Evolutionary conservation across 208 protist species (phyloP), one percentile per base, ranked within the genome.

Genomic region (Leishmania lainsoni): DNA sequence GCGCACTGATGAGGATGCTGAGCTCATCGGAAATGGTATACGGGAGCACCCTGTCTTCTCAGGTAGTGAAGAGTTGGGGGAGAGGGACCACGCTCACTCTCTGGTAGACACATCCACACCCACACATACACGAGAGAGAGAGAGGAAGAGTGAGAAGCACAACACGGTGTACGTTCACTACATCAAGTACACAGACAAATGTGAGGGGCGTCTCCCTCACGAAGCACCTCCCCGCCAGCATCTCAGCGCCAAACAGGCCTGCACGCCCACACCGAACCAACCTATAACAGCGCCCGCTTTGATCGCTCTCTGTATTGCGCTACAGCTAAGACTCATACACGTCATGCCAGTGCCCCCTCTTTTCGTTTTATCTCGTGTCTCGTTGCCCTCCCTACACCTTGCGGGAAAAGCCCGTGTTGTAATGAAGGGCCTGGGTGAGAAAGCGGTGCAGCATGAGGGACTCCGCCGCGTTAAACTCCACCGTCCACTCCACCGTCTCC

Each of bases 371-470:
- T 42, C 22, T 59, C 26, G 45, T 80, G 32, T 70, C 56, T 72
- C 42, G 10, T 48, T 26, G 48, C 49, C 58, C 22, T 32, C 5
- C 70, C 49, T 70, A 81, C 45, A 76, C 20, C 1, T 77, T 32
- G 1, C 81, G 81, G 9, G 49, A 68, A 66, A 97, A 97, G 0
- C 94, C 94, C 2, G 86, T 91, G 88, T 97, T 95, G 85, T 93
- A 92, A 66, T 95, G 89, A 63, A 97, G 90, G 12, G 92, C 87
- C 84, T 96, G 92, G 3, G 91, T 86, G 12, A 97, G 86, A 72
- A 97, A 97, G 63, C 94, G 94, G 71, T 97, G 91, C 20, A 97
- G 85, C 94, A 97, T 95, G 22, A 97, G 84, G 8, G 94, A 94
- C 85, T 94, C 92, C 16, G 94, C 94, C 1, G 87, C 71, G 65